Evolutionary conservation across 345 rosid species (phyloP), one percentile per base, ranked within the genome.

Genomic region (Hibiscus mutabilis): DNA sequence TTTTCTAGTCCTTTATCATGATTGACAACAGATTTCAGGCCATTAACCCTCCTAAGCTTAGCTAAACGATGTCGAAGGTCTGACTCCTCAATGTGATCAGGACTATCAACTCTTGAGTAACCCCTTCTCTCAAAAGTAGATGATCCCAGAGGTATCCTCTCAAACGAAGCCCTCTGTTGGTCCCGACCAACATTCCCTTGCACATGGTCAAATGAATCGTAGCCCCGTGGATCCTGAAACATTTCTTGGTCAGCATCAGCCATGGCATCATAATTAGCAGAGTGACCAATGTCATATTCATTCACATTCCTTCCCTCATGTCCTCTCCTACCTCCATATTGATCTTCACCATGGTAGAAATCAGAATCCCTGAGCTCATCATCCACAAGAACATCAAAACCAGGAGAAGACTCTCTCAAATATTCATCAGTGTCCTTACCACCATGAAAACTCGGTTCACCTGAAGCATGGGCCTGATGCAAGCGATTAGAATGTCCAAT

Each of bases 331-430:
- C 80, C 82, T 60, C 89, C 86, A 78, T 84, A 88, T 60, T 77
- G 87, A 80, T 93, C 97, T 74, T 86, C 93, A 53, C 82, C 86
- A 40, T 79, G 91, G 76, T 82, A 91, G 74, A 83, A 93, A 71
- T 87, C 89, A 70, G 89, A 67, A 57, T 84, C 90, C 72, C 88
- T 56, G 10, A 82, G 74, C 75, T 93, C 97, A 78, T 88, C 88
- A 66, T 91, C 96, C 76, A 94, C 98, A 76, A 94, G 96, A 78
- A 94, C 98, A 86, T 94, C 97, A 82, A 89, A 87, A 52, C 92
- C 98, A 74, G 98, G 98, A 77, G 97, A 91, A 6, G 97, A 89
- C 76, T 94, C 96, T 82, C 87, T 86, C 68, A 87, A 66, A 55
- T 73, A 73, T 27, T 94, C 97, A 69, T 91, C 93, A 29, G 78